These are phyloP conservation scores for Grigorovia transvaalensis DNA, from an alignment of 805 yeast genomes.

Conservation along the genomic window DNA sequence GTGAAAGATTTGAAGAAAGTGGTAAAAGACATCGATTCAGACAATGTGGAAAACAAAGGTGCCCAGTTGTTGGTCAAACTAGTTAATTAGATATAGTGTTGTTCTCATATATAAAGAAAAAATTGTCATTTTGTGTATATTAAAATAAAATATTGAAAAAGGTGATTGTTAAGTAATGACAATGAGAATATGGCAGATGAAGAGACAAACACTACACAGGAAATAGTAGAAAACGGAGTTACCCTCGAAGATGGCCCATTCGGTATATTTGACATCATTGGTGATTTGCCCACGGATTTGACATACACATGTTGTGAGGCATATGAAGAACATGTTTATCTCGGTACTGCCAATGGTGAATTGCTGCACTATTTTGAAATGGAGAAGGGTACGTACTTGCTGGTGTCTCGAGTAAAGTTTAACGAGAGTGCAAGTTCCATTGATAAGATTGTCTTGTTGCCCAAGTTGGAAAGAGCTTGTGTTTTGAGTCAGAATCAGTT, in stretches of 20 bases:
- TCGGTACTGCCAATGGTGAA: constrained; percentile 25
- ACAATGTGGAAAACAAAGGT: constrained; percentile 51
- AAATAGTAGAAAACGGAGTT: background rate
- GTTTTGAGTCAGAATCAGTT: constrained; percentile 14
- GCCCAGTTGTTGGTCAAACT: constrained; percentile 41
- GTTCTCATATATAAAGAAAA: background rate
- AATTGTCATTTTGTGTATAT: background rate
- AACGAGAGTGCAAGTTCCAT: constrained; percentile 10
- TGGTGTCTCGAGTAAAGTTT: constrained; percentile 24
- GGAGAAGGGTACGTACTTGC: constrained; percentile 22
- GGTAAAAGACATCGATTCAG: constrained; percentile 34
- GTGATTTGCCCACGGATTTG: constrained; percentile 17
- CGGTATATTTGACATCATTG: constrained; percentile 14
- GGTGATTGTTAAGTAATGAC: background rate
- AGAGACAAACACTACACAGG: background rate
- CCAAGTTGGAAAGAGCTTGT: constrained; percentile 24
- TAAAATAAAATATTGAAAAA: background rate
- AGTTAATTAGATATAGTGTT: constrained; percentile 9
- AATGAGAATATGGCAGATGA: background rate
- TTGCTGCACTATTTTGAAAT: constrained; percentile 27
- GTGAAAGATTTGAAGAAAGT: constrained; percentile 43
- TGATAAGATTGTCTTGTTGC: constrained; percentile 19
- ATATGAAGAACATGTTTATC: constrained; percentile 23
- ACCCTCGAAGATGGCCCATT: constrained; percentile 16
- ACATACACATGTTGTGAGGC: constrained; percentile 19